Evolutionary conservation across 169 alveolate genomes (phyloP), one percentile per base, ranked within the genome.

Genomic region (Plasmodium sp.): DNA sequence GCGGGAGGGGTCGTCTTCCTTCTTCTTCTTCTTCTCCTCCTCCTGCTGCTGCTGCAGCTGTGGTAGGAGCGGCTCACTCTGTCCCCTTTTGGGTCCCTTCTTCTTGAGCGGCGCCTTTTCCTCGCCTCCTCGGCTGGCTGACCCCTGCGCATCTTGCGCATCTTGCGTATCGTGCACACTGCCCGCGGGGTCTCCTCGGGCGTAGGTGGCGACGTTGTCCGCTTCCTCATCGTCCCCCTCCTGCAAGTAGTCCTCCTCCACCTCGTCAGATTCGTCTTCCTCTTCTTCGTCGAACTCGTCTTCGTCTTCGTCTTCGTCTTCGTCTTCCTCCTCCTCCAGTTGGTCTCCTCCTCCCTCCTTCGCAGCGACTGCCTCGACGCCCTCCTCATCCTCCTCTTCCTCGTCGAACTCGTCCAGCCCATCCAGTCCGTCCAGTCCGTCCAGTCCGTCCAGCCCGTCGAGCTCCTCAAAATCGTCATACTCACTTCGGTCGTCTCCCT

Each of bases 301-400:
- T n/a, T n/a, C n/a, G n/a, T n/a, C n/a, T n/a, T n/a, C n/a, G n/a
- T n/a, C n/a, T n/a, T n/a, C 83, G 1, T 5, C 56, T 3, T 34
- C 48, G 0, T 18, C 5, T 14, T 73, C 48, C 2, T 31, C 48
- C 10, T 14, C 10, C 41, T 14, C 22, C 45, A 4, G 27, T 56
- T 6, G 18, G 67, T 16, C 1, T 58, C 56, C 12, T 27, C 62
- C 3, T 39, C 31, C 39, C 22, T 22, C 27, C 27, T 22, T 22
- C 0, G 45, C 75, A 14, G 77, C 84, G 36, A 45, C 84, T 18
- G 73, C 67, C 16, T 75, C 81, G 3, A 34, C 93, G 10, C 74
- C 93, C 7, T 54, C 85, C 18, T 67, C 85, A 36, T 77, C 85
- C 3, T 81, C 74, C 48, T 81, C 85, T 5, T 41, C 77, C 18